Evolutionary conservation across 2,329 filamentous ascomycete species (phyloP), one percentile per base, ranked within the genome.

Genomic region (Chrysoporthe puriensis): DNA sequence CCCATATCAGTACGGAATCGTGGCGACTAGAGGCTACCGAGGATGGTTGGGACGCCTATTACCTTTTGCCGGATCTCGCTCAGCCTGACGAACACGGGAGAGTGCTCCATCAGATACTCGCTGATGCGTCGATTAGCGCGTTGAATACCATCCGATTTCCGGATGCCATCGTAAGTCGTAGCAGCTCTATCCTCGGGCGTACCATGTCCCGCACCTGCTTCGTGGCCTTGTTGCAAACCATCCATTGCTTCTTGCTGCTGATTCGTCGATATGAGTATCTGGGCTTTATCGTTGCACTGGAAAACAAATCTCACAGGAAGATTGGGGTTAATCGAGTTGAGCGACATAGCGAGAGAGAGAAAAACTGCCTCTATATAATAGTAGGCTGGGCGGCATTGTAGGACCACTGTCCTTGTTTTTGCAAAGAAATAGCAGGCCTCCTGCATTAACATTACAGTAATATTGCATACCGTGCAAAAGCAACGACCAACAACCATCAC

Each of bases 81-180:
- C 40, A 67, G 66, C 32, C 64, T 43, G 2, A 57, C 62, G 18
- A 67, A 67, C 18, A 61, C 44, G 4, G 66, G 44, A 9, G 64
- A 56, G 36, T 67, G 59, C 36, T 67, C 56, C 18, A 67, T 57
- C 14, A 67, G 56, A 63, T 67, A 67, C 46, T 67, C 32, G 11
- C 18, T 57, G 52, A 57, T 40, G 52, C 32, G 52, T 1, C 34
- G 4, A n/a, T 36, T 57, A 5, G 32, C 52, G 8, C 1, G 7
- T n/a, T 16, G 18, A 6, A 36, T 0, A 1, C 8, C 16, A n/a
- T n/a, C 16, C 21, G 26, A 3, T 57, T 36, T 5, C 3, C 32
- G 5, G 32, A 4, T 11, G 32, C 16, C 18, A 14, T 36, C 16
- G 16, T 6, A 16, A 5, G 13, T 32, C 3, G 48, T 26, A 52